Evolutionary conservation across 306 rosid genomes (phyloP).

Genomic region (Begonia masoniana): DNA sequence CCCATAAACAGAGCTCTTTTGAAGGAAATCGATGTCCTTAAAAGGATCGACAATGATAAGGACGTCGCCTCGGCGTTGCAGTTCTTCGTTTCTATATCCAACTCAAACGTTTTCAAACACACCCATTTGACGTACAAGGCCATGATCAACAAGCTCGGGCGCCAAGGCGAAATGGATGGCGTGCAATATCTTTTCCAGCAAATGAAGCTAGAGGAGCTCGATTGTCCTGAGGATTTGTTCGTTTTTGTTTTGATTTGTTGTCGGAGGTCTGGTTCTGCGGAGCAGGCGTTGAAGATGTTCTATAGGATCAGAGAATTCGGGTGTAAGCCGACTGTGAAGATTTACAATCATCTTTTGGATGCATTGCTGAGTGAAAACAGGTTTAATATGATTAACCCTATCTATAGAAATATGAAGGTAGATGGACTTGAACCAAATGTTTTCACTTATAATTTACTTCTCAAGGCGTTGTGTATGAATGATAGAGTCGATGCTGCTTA

Average conservation of each 20-base stretch:
- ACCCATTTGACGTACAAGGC: conserved; percentile 45
- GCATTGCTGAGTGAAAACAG: conserved; percentile 53
- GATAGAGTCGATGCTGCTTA: conserved; percentile 58
- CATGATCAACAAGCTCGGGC: conserved; percentile 66
- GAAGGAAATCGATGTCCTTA: conserved; percentile 35
- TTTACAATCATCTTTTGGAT: conserved; percentile 68
- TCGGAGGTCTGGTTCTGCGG: conserved; percentile 37
- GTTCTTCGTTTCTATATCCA: conserved; percentile 46
- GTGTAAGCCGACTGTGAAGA: conserved; percentile 57
- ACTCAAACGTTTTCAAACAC: conserved; percentile 55
- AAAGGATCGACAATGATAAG: conserved; percentile 23
- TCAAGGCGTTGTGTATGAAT: conserved; percentile 70
- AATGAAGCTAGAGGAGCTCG: conserved; percentile 58
- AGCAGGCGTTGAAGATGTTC: conserved; percentile 60
- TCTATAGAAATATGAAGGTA: conserved; percentile 63
- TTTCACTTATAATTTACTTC: conserved; percentile 60
- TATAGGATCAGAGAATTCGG: conserved; percentile 75
- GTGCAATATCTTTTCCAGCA: conserved; percentile 68
- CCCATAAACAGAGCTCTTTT: conserved; percentile 10
- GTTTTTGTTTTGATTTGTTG: conserved; percentile 30
- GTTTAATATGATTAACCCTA: conserved; percentile 54
- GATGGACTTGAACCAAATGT: conserved; percentile 80
- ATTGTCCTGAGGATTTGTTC: conserved; percentile 59
- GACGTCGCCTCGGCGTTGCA: conserved; percentile 32
- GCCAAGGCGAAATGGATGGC: conserved; percentile 32